Conservation (phyloP, 2,329 filamentous ascomycete genomes). For the Gnomoniopsis smithogilvyi region DNA sequence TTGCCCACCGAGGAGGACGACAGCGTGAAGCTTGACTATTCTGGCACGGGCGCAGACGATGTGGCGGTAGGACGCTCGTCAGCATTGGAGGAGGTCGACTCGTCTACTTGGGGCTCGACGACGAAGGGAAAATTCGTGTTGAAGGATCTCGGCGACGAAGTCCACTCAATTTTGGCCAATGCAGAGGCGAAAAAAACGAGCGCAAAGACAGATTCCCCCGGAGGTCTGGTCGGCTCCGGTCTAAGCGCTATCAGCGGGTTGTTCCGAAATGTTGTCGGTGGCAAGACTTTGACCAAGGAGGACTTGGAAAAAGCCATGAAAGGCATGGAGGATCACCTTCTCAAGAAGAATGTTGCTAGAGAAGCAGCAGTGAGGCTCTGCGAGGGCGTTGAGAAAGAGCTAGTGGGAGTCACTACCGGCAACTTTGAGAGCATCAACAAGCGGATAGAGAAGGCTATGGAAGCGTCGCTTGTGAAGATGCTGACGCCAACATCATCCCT, state of each 20-base stretch:
- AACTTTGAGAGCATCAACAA: slow-evolving; percentile 87
- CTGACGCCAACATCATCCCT: slow-evolving; percentile 93
- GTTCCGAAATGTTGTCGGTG: slow-evolving; percentile 92
- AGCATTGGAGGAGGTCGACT: slow-evolving; percentile 70
- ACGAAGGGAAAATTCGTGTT: slow-evolving; percentile 93
- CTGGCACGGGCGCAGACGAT: slow-evolving; percentile 57
- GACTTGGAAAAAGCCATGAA: slow-evolving; percentile 92
- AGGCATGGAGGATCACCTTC: slow-evolving; percentile 90
- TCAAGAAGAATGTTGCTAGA: slow-evolving; percentile 93
- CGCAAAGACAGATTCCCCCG: slow-evolving; percentile 42
- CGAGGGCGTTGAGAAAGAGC: slow-evolving; percentile 84
- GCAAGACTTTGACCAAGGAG: slow-evolving; percentile 84
- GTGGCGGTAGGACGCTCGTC: slow-evolving; percentile 49
- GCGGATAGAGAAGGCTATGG: slow-evolving; percentile 82
- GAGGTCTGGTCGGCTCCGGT: slow-evolving; percentile 73
- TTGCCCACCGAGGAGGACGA: slow-evolving; percentile 82
- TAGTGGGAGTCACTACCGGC: slow-evolving; percentile 86
- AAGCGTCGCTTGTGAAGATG: slow-evolving; percentile 89
- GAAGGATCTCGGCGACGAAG: slow-evolving; percentile 89
- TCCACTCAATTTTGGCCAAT: slow-evolving; percentile 80
- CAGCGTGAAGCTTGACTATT: slow-evolving; percentile 83
- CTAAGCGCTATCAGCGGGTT: slow-evolving; percentile 81
- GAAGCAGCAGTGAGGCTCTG: slow-evolving; percentile 91
- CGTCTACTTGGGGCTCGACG: slow-evolving; percentile 78
- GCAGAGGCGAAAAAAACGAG: slow-evolving; percentile 64